phyloP scores from a whole-genome alignment of 306 rosid genomes.

The Cicer chorassanicum region DNA sequence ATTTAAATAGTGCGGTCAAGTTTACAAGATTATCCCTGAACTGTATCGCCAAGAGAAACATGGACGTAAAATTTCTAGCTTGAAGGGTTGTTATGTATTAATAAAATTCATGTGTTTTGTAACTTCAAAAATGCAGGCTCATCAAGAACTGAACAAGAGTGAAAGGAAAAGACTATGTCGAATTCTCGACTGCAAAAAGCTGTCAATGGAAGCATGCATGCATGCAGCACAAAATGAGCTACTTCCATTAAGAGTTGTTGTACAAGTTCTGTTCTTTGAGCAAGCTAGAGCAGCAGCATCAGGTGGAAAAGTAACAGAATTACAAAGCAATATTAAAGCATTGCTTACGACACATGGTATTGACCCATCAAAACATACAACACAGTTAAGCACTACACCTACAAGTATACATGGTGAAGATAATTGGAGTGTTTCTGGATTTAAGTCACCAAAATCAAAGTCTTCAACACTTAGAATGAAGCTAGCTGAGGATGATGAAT shows the following conservation, averaged over 20 bases:
- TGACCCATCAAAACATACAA: conserved; percentile 75
- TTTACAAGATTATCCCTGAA: too few species aligned
- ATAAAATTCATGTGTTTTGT: conserved; percentile 36
- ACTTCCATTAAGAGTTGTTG: conserved; percentile 91
- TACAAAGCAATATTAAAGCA: conserved; percentile 82
- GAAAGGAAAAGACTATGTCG: conserved; percentile 93
- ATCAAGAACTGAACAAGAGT: conserved; percentile 84
- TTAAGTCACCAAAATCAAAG: conserved; percentile 82
- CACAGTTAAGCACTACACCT: conserved; percentile 62
- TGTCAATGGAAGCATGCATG: conserved; percentile 96
- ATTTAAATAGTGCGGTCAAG: too few species aligned
- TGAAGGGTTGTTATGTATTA: background rate
- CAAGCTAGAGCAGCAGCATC: conserved; percentile 82
- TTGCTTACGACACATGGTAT: conserved; percentile 79
- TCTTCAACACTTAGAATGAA: conserved; percentile 88
- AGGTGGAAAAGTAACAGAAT: conserved; percentile 77
- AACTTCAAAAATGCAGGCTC: conserved; percentile 68
- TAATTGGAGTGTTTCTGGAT: conserved; percentile 86
- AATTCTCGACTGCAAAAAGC: conserved; percentile 90
- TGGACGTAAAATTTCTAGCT: background rate
- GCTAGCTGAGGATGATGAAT: conserved; percentile 84
- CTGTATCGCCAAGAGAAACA: too few species aligned
- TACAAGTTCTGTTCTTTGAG: conserved; percentile 98
- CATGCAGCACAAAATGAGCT: conserved; percentile 99
- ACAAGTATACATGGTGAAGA: conserved; percentile 75